A percentile compares a stretch with the other conserved stretches of the same genome.
These are phyloP conservation scores for Carex sylvatica DNA, from an alignment of 202 grass and related monocot genomes.

Conservation along the genomic window DNA sequence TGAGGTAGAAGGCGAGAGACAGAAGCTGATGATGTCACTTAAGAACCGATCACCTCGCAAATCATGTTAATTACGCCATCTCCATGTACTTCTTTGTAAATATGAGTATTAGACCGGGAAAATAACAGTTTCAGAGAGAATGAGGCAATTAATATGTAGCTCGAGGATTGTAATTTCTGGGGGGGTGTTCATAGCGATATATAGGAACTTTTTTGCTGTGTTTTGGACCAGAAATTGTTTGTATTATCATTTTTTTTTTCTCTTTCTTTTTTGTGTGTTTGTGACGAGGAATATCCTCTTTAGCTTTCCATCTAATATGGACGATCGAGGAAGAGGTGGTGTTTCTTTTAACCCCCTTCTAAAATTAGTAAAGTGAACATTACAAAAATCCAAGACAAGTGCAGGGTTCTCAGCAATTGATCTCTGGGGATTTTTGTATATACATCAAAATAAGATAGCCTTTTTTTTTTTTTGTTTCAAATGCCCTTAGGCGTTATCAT, in stretches of 20 bases:
- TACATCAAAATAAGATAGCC: not conserved
- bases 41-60: slow-evolving; percentile 45
- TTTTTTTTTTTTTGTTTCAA: no score
- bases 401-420: not conserved
- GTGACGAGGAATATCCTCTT: not conserved
- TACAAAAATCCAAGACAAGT: not conserved
- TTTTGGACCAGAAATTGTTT: slow-evolving; percentile 5
- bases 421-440: not conserved
- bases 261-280: not conserved
- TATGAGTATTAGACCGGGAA: slow-evolving; percentile 14
- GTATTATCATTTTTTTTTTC: not conserved
- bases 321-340: not conserved
- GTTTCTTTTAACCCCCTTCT: not conserved
- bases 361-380: not conserved
- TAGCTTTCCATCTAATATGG: not conserved
- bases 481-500: no score
- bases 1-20: slow-evolving; percentile 81
- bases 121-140: slow-evolving; percentile 13
- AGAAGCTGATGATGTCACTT: slow-evolving; percentile 72
- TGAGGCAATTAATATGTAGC: not conserved
- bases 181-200: slow-evolving; percentile 22
- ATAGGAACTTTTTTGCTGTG: slow-evolving; percentile 29
- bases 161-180: slow-evolving; percentile 22
- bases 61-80: slow-evolving; percentile 33
- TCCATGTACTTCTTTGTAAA: slow-evolving; percentile 13